A percentile compares a stretch with the other conserved stretches of the same genome.
phyloP scores from a whole-genome alignment of 371 early-diverging fungal species.

The Zychaea mexicana region DNA sequence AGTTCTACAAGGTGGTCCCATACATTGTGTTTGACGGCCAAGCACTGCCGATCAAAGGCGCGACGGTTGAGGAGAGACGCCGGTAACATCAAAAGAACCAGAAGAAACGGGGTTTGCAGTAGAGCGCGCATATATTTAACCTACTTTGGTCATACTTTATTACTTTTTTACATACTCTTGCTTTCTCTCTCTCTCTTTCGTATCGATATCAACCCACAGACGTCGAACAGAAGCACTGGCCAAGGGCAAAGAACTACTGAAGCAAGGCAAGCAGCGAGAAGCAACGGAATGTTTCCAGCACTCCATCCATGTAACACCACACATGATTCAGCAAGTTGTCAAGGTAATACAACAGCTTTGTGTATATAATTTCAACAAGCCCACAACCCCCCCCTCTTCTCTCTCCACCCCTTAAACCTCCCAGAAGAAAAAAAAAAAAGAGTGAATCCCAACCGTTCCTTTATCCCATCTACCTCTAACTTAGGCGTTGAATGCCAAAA shows the following conservation, averaged over 20 bases:
- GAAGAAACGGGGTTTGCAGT: slow-evolving; percentile 2
- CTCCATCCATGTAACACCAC: slow-evolving; percentile 73
- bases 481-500: slow-evolving; percentile 63
- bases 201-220: slow-evolving; percentile 19
- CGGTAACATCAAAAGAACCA: slow-evolving; percentile 28
- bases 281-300: slow-evolving; percentile 77
- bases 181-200: not conserved
- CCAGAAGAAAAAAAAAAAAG: not conserved
- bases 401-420: not conserved
- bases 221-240: slow-evolving; percentile 56
- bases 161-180: not conserved
- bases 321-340: slow-evolving; percentile 81
- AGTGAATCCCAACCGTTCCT: too few relatives aligned
- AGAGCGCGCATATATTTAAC: slow-evolving; percentile 5
- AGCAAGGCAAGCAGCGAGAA: slow-evolving; percentile 51
- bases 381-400: not conserved
- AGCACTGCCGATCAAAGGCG: slow-evolving; percentile 80
- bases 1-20: slow-evolving; percentile 75
- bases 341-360: slow-evolving; percentile 42
- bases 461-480: not conserved
- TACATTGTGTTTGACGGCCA: slow-evolving; percentile 98
- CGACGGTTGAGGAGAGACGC: slow-evolving; percentile 76
- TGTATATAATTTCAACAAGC: not conserved
- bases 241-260: slow-evolving; percentile 50
- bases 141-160: not conserved